Evolutionary conservation across 371 early-diverging fungal species (phyloP).

Genomic region (Enterocytospora artemiae): DNA sequence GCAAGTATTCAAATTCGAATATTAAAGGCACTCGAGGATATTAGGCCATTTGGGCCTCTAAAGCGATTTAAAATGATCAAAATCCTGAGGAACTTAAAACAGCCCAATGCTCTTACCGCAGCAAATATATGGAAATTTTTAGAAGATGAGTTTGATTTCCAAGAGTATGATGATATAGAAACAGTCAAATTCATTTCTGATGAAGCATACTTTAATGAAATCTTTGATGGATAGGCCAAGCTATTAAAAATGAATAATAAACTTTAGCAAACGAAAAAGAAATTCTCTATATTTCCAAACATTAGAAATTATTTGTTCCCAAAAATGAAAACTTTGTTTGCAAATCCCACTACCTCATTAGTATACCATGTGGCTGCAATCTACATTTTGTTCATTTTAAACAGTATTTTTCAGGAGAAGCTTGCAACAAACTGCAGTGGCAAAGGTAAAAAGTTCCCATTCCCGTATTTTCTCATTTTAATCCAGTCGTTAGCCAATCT

Average conservation of each 20-base stretch:
- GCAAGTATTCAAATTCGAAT: slow-evolving; percentile 54
- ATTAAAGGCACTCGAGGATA: slow-evolving; percentile 50
- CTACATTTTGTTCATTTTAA: slow-evolving; percentile 17
- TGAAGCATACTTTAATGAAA: neutral
- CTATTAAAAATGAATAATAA: neutral
- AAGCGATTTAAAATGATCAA: slow-evolving; percentile 51
- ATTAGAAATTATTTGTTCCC: neutral
- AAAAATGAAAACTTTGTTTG: slow-evolving; percentile 1
- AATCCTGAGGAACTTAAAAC: slow-evolving; percentile 53
- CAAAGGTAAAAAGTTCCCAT: slow-evolving; percentile 7
- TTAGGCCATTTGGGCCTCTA: slow-evolving; percentile 42
- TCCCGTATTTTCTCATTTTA: slow-evolving; percentile 4
- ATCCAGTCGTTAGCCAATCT: slow-evolving; percentile 15
- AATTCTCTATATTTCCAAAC: neutral
- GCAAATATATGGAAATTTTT: slow-evolving; percentile 55
- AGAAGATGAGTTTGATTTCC: slow-evolving; percentile 19
- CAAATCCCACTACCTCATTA: neutral
- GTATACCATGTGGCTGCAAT: slow-evolving; percentile 9
- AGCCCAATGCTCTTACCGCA: slow-evolving; percentile 53
- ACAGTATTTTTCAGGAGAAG: slow-evolving; percentile 22
- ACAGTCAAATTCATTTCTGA: neutral
- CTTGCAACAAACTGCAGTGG: slow-evolving; percentile 8
- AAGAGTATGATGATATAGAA: slow-evolving; percentile 12
- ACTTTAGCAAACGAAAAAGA: neutral
- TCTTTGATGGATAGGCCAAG: neutral